Evolutionary conservation across 305 asterid species (phyloP).

Genomic region (Plantago coronopus): DNA sequence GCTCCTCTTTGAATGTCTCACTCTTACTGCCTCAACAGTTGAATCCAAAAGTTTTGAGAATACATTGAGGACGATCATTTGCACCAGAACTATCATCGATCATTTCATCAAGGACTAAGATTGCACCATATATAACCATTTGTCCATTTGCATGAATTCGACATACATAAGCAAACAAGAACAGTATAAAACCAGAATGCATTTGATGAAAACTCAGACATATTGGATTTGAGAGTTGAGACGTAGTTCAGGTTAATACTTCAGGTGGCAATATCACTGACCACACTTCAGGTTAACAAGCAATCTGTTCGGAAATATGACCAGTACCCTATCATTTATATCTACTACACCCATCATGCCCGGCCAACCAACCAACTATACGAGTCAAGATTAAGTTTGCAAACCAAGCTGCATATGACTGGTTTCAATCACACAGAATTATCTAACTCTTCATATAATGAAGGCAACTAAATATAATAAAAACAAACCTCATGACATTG

Average conservation of each 20-base stretch:
- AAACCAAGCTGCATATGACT: not conserved
- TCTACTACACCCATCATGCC: not conserved
- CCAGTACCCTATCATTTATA: not conserved
- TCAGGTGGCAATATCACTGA: not conserved
- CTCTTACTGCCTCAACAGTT: conserved; percentile 33
- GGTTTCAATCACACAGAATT: too few relatives aligned
- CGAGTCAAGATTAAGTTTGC: conserved; percentile 2
- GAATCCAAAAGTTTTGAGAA: conserved; percentile 14
- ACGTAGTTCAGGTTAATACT: too few relatives aligned
- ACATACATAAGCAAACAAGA: too few relatives aligned
- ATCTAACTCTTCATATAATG: too few relatives aligned
- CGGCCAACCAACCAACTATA: not conserved
- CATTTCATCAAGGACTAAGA: conserved; percentile 7
- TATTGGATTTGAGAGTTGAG: too few relatives aligned
- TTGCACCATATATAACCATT: not conserved
- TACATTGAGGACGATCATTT: too few relatives aligned
- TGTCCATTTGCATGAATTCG: too few relatives aligned
- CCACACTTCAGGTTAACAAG: conserved; percentile 13
- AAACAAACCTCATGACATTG: not conserved
- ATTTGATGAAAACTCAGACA: too few relatives aligned
- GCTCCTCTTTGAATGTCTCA: conserved; percentile 55
- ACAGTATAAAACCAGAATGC: too few relatives aligned
- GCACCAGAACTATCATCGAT: too few relatives aligned
- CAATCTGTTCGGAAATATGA: conserved; percentile 13
- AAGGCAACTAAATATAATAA: too few relatives aligned